Percentiles rank a stretch among this genome's conserved stretches.
Conservation (phyloP, 441 rosid genomes). For the Raphanus hybrid region DNA sequence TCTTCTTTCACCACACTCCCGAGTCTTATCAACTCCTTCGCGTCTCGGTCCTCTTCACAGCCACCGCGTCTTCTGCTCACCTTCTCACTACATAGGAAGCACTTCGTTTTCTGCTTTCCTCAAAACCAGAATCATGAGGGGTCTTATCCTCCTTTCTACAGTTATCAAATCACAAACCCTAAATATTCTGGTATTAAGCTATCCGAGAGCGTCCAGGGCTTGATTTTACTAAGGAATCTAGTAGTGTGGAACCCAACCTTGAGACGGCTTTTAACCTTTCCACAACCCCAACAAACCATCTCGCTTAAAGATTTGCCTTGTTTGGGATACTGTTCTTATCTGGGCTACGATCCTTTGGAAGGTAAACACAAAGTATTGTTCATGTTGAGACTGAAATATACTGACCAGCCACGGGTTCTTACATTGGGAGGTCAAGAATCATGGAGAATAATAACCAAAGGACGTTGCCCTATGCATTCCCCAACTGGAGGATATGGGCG, state of each 20-base stretch:
- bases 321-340: background rate
- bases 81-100: background rate
- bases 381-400: background rate
- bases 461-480: background rate
- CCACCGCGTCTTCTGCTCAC: background rate
- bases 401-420: background rate
- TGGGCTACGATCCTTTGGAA: background rate
- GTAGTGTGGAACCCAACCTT: background rate
- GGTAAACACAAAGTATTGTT: background rate
- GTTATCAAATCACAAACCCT: background rate
- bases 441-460: constrained; percentile 1
- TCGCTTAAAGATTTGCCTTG: too few species aligned
- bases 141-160: background rate
- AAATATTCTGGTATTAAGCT: background rate
- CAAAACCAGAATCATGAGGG: background rate
- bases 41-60: background rate
- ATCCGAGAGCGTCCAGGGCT: background rate
- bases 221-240: background rate
- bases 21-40: background rate
- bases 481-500: background rate
- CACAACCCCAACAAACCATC: too few species aligned
- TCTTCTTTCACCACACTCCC: background rate
- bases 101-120: background rate
- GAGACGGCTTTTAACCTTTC: background rate
- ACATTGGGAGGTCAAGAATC: constrained; percentile 7